Base-by-base conservation (phyloP, 179 eudicot species). In the Spinacia oleracea region DNA sequence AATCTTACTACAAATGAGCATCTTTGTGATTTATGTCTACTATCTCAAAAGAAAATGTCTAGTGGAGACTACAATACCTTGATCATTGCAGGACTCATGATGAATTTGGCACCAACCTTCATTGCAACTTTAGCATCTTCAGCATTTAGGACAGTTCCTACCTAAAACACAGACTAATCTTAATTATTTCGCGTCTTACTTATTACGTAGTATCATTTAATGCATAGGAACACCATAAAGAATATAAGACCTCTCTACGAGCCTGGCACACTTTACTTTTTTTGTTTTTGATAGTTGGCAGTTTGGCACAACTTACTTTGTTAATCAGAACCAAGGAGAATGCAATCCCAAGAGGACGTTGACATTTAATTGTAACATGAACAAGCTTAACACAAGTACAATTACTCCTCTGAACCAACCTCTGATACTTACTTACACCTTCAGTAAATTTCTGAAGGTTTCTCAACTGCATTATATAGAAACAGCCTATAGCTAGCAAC, bases 11-110 rank as follows among this genome's bases (percentile, higher is more conserved):
- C 18, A 2, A 14, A 42, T 29, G 40, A 55, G 40, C 34, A 60
- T 5, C 77, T 73, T 21, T 50, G 62, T 60, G 18, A 27, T 14
- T 5, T 60, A 8, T 46, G 34, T 48, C 62, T 21, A 21, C 51
- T 16, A 23, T n/a, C 69, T 51, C 6, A 48, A 55, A 40, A 5
- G 20, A 60, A 31, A 15, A 15, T 68, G n/a, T 25, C 12, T 32
- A 31, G 25, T 51, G 70, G 40, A 71, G 32, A 27, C 29, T n/a
- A 32, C 45, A 38, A n/a, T 81, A 89, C 98, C 89, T 79, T 84
- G 74, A 94, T 86, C 78, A 86, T 81, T 75, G 93, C 98, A 81
- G 98, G 98, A 84, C 98, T 93, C 97, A 94, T 89, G 12, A 94
- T 90, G 78, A 94, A 94, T 82, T 90, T 88, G 43, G 93, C 98